A percentile compares a stretch with the other conserved stretches of the same genome.
Conservation (phyloP, 805 yeast species). For the Lipomyces kockii region DNA sequence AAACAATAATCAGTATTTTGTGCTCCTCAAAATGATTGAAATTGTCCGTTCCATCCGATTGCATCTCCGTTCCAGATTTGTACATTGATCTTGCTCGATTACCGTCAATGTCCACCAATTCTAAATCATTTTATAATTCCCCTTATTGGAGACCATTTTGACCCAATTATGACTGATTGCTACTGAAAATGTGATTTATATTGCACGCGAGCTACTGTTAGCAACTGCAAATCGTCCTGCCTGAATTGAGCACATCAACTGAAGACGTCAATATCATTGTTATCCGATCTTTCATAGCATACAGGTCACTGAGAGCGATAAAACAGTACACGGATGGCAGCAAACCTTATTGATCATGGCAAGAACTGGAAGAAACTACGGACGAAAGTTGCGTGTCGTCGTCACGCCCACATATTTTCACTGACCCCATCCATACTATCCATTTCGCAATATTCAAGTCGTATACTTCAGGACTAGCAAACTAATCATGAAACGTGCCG, state of each 20-base stretch:
- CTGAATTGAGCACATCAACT: background rate
- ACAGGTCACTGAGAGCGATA: background rate
- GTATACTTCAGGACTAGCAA: background rate
- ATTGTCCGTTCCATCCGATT: background rate
- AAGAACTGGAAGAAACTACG: background rate
- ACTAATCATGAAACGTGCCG: background rate
- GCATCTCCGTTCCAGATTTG: background rate
- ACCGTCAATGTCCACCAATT: background rate
- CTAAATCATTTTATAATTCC: background rate
- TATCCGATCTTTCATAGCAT: background rate
- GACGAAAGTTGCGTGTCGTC: background rate
- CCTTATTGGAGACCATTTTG: background rate
- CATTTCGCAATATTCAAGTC: background rate
- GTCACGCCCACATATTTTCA: background rate
- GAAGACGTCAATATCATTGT: background rate
- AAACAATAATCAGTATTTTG: slow-evolving; percentile 2
- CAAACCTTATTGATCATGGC: background rate
- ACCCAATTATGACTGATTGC: background rate
- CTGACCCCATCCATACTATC: background rate
- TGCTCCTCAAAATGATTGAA: background rate
- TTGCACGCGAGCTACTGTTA: background rate
- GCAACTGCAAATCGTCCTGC: background rate
- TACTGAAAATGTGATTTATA: background rate
- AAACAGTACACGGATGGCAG: background rate
- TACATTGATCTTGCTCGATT: background rate